A percentile compares a stretch with the other conserved stretches of the same genome.
phyloP scores from a whole-genome alignment of 2,329 filamentous ascomycete genomes.

The Verticillium dahliae region DNA sequence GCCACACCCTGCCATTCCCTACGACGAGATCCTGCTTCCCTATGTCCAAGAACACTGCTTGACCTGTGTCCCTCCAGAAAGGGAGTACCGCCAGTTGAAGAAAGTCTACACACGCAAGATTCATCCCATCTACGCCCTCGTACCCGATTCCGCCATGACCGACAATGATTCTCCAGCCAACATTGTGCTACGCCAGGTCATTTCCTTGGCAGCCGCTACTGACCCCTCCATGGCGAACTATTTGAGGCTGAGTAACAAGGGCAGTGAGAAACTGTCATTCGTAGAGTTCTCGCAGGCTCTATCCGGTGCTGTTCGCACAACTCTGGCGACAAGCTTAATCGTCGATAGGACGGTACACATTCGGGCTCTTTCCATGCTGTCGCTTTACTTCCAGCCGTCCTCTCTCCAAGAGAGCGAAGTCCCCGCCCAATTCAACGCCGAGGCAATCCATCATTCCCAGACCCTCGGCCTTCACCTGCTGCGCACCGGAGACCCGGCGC shows the following conservation, averaged over 20 bases:
- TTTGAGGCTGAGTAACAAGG: slow-evolving; percentile 34
- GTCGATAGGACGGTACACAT: slow-evolving; percentile 48
- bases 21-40: slow-evolving; percentile 32
- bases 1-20: slow-evolving; percentile 25
- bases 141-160: slow-evolving; percentile 30
- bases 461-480: slow-evolving; percentile 50
- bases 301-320: slow-evolving; percentile 39
- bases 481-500: slow-evolving; percentile 25
- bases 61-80: slow-evolving; percentile 37
- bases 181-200: slow-evolving; percentile 44
- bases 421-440: slow-evolving; percentile 44
- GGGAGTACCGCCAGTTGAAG: slow-evolving; percentile 38
- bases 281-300: slow-evolving; percentile 42
- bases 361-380: slow-evolving; percentile 45
- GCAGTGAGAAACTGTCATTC: slow-evolving; percentile 30
- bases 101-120: slow-evolving; percentile 44
- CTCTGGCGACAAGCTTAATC: slow-evolving; percentile 47
- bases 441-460: slow-evolving; percentile 51
- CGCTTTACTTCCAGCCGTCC: slow-evolving; percentile 52
- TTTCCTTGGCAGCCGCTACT: slow-evolving; percentile 47
- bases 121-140: slow-evolving; percentile 47
- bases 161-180: slow-evolving; percentile 23
- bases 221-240: slow-evolving; percentile 38
- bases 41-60: slow-evolving; percentile 40
- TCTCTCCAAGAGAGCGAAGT: slow-evolving; percentile 46